Percentiles rank a stretch among this genome's conserved stretches.
Conservation (phyloP, 176 grass and related monocot species). For the Saccharum officinarum region DNA sequence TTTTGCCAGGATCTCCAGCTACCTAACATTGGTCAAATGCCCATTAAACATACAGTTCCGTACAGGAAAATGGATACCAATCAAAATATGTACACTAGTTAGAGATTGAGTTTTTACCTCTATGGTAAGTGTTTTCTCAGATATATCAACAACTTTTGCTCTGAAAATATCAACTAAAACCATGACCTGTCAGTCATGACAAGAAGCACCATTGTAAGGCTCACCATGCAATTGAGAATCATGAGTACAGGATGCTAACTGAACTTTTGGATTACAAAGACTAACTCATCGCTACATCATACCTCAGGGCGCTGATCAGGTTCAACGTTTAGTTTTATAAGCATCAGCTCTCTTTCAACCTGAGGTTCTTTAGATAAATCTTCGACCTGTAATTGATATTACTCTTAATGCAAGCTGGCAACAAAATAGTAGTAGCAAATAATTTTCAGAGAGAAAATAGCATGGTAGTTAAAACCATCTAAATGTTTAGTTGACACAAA, state of each 20-base stretch:
- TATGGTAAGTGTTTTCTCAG: constrained; percentile 68
- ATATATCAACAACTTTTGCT: constrained; percentile 97
- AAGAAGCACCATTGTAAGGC: constrained; percentile 8
- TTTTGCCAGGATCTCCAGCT: constrained; percentile 96
- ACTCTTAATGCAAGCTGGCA: not conserved
- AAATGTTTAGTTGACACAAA: not conserved
- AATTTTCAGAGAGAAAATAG: not conserved
- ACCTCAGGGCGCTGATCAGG: constrained; percentile 75
- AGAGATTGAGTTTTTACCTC: constrained; percentile 56
- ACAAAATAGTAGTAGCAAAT: not conserved
- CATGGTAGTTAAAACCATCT: not conserved
- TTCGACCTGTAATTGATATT: constrained; percentile 67
- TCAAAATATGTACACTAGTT: constrained; percentile 3
- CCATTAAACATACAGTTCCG: constrained; percentile 16
- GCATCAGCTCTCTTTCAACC: constrained; percentile 96
- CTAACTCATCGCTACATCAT: constrained; percentile 17
- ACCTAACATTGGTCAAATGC: constrained; percentile 54
- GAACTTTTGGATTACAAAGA: not conserved
- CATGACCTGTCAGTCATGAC: constrained; percentile 68
- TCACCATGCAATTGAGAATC: not conserved
- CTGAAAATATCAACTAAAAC: constrained; percentile 93
- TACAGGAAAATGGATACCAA: constrained; percentile 11
- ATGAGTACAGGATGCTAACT: not conserved
- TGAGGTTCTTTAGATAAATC: constrained; percentile 94
- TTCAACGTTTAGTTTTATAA: constrained; percentile 89